Percentiles rank a stretch among this genome's conserved stretches.
These are phyloP conservation scores for Colletotrichum sansevieriae DNA, from an alignment of 2,329 filamentous ascomycete species.

Conservation along the genomic window DNA sequence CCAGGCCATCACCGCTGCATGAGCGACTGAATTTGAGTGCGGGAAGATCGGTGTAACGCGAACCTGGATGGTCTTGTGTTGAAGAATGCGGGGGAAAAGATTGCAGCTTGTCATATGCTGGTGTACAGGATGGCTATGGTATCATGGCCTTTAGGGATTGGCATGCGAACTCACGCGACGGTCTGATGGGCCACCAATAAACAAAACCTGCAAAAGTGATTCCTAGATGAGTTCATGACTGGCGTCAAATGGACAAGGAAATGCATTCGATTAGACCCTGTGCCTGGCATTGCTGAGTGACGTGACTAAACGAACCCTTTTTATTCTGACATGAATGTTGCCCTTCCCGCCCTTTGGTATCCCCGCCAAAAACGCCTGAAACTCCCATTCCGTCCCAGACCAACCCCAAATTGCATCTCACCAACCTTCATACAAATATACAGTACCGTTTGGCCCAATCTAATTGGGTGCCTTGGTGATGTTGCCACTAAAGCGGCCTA, in stretches of 20 bases:
- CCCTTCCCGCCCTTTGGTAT: slow-evolving; percentile 23
- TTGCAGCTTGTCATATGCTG: slow-evolving; percentile 47
- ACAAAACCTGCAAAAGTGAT: slow-evolving; percentile 41
- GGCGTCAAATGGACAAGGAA: slow-evolving; percentile 44
- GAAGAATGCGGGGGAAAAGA: slow-evolving; percentile 39
- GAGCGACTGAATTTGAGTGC: slow-evolving; percentile 50
- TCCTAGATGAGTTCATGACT: slow-evolving; percentile 30
- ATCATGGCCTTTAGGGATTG: slow-evolving; percentile 54
- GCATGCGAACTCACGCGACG: slow-evolving; percentile 47
- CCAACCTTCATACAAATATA: neutral
- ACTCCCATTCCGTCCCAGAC: too few relatives aligned
- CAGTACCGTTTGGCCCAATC: neutral
- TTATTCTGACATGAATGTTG: neutral
- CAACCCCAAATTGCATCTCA: too few relatives aligned
- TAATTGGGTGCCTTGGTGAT: slow-evolving; percentile 42
- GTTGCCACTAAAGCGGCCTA: slow-evolving; percentile 56
- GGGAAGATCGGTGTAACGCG: slow-evolving; percentile 31
- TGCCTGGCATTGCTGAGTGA: neutral
- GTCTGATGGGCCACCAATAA: slow-evolving; percentile 41
- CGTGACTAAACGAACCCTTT: neutral
- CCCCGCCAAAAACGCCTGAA: slow-evolving; percentile 19
- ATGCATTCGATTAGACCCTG: slow-evolving; percentile 48
- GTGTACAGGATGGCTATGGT: slow-evolving; percentile 50
- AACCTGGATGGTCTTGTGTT: slow-evolving; percentile 43
- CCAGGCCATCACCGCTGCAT: slow-evolving; percentile 75